Percentiles rank a stretch among this genome's conserved stretches.
phyloP scores from a whole-genome alignment of 495 filamentous ascomycete genomes.

The Pseudomonodictys pantanalensis region DNA sequence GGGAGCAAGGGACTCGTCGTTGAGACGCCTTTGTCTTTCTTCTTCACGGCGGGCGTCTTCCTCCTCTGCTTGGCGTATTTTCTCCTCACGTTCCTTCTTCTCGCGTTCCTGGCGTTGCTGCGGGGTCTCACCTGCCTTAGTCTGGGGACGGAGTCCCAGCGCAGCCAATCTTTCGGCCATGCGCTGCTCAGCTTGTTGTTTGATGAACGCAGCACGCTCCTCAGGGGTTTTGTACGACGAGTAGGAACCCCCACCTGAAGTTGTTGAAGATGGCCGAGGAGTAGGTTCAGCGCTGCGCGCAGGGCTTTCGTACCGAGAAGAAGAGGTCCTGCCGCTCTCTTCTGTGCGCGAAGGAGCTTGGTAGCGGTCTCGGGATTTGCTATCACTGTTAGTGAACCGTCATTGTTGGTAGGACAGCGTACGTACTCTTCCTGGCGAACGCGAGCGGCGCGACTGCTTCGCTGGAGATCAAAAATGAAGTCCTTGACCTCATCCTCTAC shows the following conservation, averaged over 20 bases:
- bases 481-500: constrained; percentile 96
- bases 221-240: constrained; percentile 84
- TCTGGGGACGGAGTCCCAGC: constrained; percentile 78
- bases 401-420: no score
- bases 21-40: constrained; percentile 79
- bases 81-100: constrained; percentile 79
- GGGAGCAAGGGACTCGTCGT: constrained; percentile 72
- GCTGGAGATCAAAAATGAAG: constrained; percentile 94
- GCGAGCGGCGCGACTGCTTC: constrained; percentile 71
- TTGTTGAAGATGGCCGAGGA: constrained; percentile 41
- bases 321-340: constrained; percentile 13
- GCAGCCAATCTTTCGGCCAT: constrained; percentile 98
- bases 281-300: constrained; percentile 42
- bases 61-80: constrained; percentile 83
- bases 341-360: constrained; percentile 22
- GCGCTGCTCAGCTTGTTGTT: constrained; percentile 91
- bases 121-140: constrained; percentile 68
- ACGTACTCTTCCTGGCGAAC: constrained; percentile 73
- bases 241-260: constrained; percentile 54
- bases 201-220: constrained; percentile 91
- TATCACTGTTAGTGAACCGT: background rate
- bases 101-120: constrained; percentile 86
- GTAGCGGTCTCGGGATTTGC: constrained; percentile 20
- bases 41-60: constrained; percentile 89
- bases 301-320: constrained; percentile 40